Base-by-base conservation (phyloP, 805 yeast genomes). In the Yarrowia porcina region DNA sequence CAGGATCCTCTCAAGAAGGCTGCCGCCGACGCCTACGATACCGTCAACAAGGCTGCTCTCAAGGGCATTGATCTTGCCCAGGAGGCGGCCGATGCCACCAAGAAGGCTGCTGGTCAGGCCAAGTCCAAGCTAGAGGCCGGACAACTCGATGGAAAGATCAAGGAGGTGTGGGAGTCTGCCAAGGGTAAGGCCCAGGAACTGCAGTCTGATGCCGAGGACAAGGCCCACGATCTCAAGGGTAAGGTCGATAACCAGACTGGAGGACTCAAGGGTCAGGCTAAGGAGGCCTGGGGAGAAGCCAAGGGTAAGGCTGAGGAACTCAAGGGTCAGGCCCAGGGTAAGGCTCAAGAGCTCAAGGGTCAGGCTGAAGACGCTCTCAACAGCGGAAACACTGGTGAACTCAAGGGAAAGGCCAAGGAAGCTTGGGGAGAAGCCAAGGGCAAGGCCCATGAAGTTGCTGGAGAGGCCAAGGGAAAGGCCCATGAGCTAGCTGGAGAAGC, bases 251-350 rank as follows among this genome's bases (percentile, higher is more conserved):
- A 54, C 33, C 32, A 62, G 21, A 12, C 44, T 17, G 61, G 59
- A 2, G 28, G 23, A 3, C n/a, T 35, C 59, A 50, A 61, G 50
- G 61, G 56, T 12, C 13, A 47, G 33, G 63, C 59, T 13, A 52
- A 47, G 18, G 63, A 33, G 45, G 63, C 59, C 38, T 47, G 41
- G 59, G 59, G 36, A 2, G 20, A 25, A 11, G 63, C 63, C 33
- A 56, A 50, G 39, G 45, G 45, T 9, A 47, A 35, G 49, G 64
- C 64, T 36, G 41, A 61, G 42, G 63, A 60, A 10, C 28, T 60
- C 33, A 32, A 23, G 30, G 63, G 47, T 21, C 39, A 36, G 30
- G 61, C 28, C 39, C 20, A 49, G 41, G 56, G 56, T 20, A 49
- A 49, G 56, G 56, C 56, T 20, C n/a, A 33, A 10, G 57, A 50